Evolutionary conservation across 2,329 filamentous ascomycete species (phyloP).

Genomic region (Anisogramma anomala): DNA sequence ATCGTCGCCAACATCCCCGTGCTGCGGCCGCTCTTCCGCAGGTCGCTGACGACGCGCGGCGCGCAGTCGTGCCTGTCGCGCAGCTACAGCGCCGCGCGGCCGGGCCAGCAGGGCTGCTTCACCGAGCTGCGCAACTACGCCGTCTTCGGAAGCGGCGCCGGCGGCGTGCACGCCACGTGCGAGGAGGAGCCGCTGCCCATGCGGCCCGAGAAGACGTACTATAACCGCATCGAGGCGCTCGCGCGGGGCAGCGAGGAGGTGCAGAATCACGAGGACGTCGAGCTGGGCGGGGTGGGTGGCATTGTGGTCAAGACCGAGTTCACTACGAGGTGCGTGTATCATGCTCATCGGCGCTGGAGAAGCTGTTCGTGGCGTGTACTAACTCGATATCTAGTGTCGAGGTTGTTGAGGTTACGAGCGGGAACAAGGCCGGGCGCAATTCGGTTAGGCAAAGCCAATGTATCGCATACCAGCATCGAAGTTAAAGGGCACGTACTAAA

Average conservation of each 20-base stretch:
- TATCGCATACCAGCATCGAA: too few relatives aligned
- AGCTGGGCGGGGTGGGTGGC: slow-evolving; percentile 4
- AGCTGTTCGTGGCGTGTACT: not conserved
- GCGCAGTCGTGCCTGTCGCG: too few relatives aligned
- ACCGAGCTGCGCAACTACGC: not conserved
- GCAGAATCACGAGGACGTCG: not conserved
- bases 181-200: not conserved
- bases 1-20: slow-evolving; percentile 11
- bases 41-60: not conserved
- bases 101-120: not conserved
- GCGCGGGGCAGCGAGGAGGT: not conserved
- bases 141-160: too few relatives aligned
- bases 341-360: not conserved
- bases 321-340: slow-evolving; percentile 1
- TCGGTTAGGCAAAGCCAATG: too few relatives aligned
- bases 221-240: slow-evolving; percentile 1
- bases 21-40: slow-evolving; percentile 9
- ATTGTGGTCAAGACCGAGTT: slow-evolving; percentile 4
- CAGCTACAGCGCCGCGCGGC: not conserved
- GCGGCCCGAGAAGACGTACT: slow-evolving; percentile 1
- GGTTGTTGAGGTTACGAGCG: not conserved
- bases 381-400: not conserved
- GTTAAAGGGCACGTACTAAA: too few relatives aligned
- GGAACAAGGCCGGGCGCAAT: not conserved
- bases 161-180: too few relatives aligned